phyloP scores from a whole-genome alignment of 345 rosid genomes.

The Lepidium aucheri region DNA sequence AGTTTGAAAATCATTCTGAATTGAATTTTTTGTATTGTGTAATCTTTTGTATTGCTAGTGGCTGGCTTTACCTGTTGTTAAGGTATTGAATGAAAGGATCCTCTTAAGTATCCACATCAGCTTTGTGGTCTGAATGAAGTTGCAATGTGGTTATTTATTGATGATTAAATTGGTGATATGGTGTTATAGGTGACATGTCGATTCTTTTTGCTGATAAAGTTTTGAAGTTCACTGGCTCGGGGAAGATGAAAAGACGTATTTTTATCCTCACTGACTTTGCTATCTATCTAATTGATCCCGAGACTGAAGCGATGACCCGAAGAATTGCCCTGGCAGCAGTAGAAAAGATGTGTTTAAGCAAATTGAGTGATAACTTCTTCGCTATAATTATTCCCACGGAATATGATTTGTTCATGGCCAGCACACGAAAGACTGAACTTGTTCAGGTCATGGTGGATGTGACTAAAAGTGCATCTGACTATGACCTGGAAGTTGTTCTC shows the following conservation, averaged over 20 bases:
- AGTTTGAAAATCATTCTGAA: neutral
- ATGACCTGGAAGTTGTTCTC: conserved; percentile 74
- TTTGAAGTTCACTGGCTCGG: conserved; percentile 77
- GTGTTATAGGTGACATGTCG: conserved; percentile 52
- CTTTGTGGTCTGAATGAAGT: neutral
- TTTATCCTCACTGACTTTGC: conserved; percentile 69
- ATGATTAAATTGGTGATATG: neutral
- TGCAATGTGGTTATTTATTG: neutral
- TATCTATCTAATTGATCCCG: conserved; percentile 76
- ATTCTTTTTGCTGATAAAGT: conserved; percentile 87
- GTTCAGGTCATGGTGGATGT: conserved; percentile 76
- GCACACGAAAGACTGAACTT: conserved; percentile 85
- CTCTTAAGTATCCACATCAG: neutral
- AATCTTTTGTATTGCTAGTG: neutral
- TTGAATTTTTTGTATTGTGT: neutral
- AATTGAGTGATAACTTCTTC: conserved; percentile 79
- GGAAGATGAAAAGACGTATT: conserved; percentile 77
- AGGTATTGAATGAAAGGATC: too few relatives aligned
- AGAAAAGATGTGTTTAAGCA: conserved; percentile 76
- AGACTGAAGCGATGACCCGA: conserved; percentile 64
- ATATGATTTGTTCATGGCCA: conserved; percentile 90
- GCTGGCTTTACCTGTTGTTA: neutral
- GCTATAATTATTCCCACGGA: conserved; percentile 80
- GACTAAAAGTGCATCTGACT: conserved; percentile 63
- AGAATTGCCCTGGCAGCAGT: conserved; percentile 75